Evolutionary conservation across 139 green algal species (phyloP), one percentile per base, ranked within the genome.

Genomic region (Pseudopediastrum boryanum): DNA sequence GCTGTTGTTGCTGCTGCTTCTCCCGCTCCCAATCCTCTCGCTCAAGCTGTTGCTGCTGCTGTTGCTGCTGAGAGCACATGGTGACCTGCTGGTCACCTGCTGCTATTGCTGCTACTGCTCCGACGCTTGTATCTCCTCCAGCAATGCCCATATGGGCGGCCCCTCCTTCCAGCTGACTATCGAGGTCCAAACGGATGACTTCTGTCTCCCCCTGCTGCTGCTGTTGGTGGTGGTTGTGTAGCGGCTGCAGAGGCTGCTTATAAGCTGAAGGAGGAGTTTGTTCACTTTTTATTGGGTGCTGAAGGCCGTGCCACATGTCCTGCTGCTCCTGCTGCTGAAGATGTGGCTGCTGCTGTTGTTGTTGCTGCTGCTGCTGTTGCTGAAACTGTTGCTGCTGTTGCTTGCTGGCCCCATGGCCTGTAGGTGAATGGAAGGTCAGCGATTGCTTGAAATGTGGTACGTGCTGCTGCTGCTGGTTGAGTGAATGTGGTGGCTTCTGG

Each of bases 281-380:
- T 8, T 44, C 16, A 42, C 39, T 16, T 52, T 4, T 4, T 41
- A 41, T 21, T 25, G 39, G n/a, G 35, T 10, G 64, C n/a, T 8
- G 31, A 6, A 9, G 4, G 10, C 6, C 12, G 38, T 4, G 33
- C n/a, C 35, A 3, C 64, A 52, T 52, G 33, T 3, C 63, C 13
- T n/a, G 58, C 63, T 48, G 42, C 5, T 46, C 75, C 9, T 67
- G 36, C 44, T 74, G 19, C 59, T 51, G 58, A 21, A 58, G 16
- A 8, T 27, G 59, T 29, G 50, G 38, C 43, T 63, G 58, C 59
- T 80, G 43, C 43, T 80, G 39, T 33, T 71, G 56, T 23, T 80
- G 73, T 44, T 72, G 59, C 25, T 64, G 59, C 73, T 80, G n/a
- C 48, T 65, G 27, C 23, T 13, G 38, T 51, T 21, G 8, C 63